Evolutionary conservation across 306 rosid genomes (phyloP), one percentile per base, ranked within the genome.

Genomic region (Cercis canadensis): DNA sequence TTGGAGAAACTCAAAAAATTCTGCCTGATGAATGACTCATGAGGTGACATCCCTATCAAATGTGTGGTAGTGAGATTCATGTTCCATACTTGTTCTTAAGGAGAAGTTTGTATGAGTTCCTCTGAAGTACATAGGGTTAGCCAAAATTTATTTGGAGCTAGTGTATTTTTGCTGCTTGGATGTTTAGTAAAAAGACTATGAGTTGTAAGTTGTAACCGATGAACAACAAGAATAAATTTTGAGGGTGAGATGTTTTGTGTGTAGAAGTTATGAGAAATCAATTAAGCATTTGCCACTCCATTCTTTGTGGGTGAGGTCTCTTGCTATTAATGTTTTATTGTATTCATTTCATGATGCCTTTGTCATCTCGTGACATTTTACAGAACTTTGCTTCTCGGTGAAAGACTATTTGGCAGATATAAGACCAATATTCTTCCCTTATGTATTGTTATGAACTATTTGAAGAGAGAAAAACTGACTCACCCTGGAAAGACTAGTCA

Each of bases 401-500:
- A 24, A 24, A 24, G 29, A 24, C 29, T 3, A 1, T 16, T 3
- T 16, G 11, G 55, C 55, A 16, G 55, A 16, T 50, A n/a, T 7
- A 15, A 15, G 9, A 50, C 17, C 55, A 50, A 50, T 50, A 16
- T 50, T 50, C 24, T 4, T 16, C 24, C 55, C 8, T 14, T 24
- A 10, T 44, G 15, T 12, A 3, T 3, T 10, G 1, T 12, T 3
- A 44, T 44, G 49, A n/a, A 8, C n/a, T 44, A 7, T 44, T 44
- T 3, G 13, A 44, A 44, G n/a, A n/a, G 49, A 10, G 15, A 11
- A 14, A n/a, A 11, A 44, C 49, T 46, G 21, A 4, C 13, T 4
- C 5, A 39, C 7, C 64, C 54, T 64, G 46, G 24, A 54, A 46
- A 36, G 7, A 41, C 44, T 21, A n/a, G 64, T 67, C 17, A 49